These are phyloP conservation scores for Naganishia sp. DNA, from an alignment of 1,284 basidiomycete genomes.

Conservation along the genomic window DNA sequence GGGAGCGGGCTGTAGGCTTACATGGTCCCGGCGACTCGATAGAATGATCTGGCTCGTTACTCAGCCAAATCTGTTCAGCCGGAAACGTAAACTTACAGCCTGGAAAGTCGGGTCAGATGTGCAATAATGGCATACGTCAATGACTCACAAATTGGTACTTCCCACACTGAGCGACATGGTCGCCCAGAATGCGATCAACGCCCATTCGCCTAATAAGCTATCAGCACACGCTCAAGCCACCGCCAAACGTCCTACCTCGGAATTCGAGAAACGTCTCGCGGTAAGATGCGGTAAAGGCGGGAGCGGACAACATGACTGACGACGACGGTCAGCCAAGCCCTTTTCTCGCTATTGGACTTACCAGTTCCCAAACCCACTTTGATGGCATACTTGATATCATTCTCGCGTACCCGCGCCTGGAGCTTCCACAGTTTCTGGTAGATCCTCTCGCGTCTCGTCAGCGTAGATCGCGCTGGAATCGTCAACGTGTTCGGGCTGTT, in stretches of 20 bases:
- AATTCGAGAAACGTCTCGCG: constrained; percentile 69
- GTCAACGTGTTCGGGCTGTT: constrained; percentile 82
- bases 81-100: constrained; percentile 6
- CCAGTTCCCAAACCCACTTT: constrained; percentile 66
- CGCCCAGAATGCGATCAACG: constrained; percentile 85
- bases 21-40: constrained; percentile 80
- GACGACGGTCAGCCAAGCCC: not conserved
- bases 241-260: constrained; percentile 38
- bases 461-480: constrained; percentile 65
- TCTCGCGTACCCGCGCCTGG: constrained; percentile 68
- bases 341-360: constrained; percentile 34
- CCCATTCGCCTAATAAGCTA: constrained; percentile 86
- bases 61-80: constrained; percentile 3
- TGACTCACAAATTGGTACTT: constrained; percentile 75
- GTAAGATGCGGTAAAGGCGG: constrained; percentile 79
- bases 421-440: constrained; percentile 75
- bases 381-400: constrained; percentile 82
- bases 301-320: constrained; percentile 68
- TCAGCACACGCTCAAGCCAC: no score
- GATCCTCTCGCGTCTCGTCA: constrained; percentile 63
- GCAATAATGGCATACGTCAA: no score
- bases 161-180: constrained; percentile 82
- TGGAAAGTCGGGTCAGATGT: constrained; percentile 39
- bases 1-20: constrained; percentile 52
- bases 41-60: constrained; percentile 47